Evolutionary conservation across 768 basidiomycete genomes (phyloP), one percentile per base, ranked within the genome.

Genomic region (Hemileccinum impolitum): DNA sequence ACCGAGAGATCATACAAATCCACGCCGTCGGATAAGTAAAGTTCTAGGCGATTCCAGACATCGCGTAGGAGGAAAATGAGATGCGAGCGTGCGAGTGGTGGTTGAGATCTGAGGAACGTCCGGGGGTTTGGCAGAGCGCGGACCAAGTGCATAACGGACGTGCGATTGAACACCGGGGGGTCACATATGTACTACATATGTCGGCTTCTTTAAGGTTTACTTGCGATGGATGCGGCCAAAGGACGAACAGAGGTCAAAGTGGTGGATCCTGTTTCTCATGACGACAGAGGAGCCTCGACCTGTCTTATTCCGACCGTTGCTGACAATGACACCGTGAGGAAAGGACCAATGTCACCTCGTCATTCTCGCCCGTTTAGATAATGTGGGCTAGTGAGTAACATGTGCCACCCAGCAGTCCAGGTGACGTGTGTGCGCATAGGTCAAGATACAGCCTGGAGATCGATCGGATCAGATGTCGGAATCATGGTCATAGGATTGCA

Each of bases 301-400:
- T 39, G 39, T 21, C 46, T 12, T 40, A 26, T 39, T 48, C 31
- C n/a, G 32, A 31, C 36, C 23, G 28, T 38, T 40, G 12, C 13
- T 34, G 38, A 44, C 47, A 41, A 48, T 14, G 26, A 23, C 21
- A 2, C 47, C 41, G 43, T 52, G 53, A 45, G 50, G 26, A 32
- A 19, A 47, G 62, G 62, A 65, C 62, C 62, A 40, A 60, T 1
- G 57, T 47, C 62, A 63, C 62, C 60, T 47, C 12, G 37, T 47
- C 45, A 62, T 60, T 19, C n/a, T 40, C 25, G 25, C 47, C 39
- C 19, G 35, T 46, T 47, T 55, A 43, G 49, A 52, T 44, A 26
- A 32, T 19, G 40, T 28, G 43, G 11, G 19, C 43, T 23, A 4
- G 54, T 45, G 28, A 17, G 34, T 14, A 35, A 36, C 13, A 6